Evolutionary conservation across 2,329 filamentous ascomycete species (phyloP).

Genomic region (Cyphellophora attinorum): DNA sequence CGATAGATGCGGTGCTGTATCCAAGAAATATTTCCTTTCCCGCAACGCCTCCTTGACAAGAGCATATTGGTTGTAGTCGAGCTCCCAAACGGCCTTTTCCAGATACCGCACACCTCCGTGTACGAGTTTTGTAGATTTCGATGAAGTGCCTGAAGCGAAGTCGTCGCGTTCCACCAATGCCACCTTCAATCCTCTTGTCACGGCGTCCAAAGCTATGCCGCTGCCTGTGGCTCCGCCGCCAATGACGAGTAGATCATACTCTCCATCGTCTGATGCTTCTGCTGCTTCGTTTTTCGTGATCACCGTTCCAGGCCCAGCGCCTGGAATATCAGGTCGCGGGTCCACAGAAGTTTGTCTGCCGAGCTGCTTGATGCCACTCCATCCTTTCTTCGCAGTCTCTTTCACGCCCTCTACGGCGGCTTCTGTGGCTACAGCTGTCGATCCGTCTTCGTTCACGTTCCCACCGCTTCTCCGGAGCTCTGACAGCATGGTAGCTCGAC

Average conservation of each 20-base stretch:
- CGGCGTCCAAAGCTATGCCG: constrained; percentile 72
- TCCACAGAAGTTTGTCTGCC: constrained; percentile 18
- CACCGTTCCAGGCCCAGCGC: not conserved
- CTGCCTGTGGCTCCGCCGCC: constrained; percentile 71
- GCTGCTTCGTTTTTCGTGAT: not conserved
- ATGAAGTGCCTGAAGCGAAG: constrained; percentile 72
- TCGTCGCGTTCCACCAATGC: constrained; percentile 75
- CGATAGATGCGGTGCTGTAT: constrained; percentile 73
- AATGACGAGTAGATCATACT: constrained; percentile 70
- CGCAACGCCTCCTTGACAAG: constrained; percentile 73
- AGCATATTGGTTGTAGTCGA: constrained; percentile 70
- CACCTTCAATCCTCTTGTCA: constrained; percentile 68
- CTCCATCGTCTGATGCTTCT: constrained; percentile 28
- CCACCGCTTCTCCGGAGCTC: constrained; percentile 38
- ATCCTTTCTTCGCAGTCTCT: constrained; percentile 9
- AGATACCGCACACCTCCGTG: constrained; percentile 78
- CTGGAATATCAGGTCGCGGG: constrained; percentile 3
- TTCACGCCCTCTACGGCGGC: too few species aligned
- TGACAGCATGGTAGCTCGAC: constrained; percentile 40
- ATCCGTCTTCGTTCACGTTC: constrained; percentile 24
- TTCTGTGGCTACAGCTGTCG: constrained; percentile 9
- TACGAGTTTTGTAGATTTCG: constrained; percentile 79
- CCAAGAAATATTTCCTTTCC: constrained; percentile 73
- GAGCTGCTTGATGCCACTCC: not conserved
- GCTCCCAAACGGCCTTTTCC: constrained; percentile 77